Conservation (phyloP, 768 basidiomycete species). For the Tubosaeta brunneosetosa region DNA sequence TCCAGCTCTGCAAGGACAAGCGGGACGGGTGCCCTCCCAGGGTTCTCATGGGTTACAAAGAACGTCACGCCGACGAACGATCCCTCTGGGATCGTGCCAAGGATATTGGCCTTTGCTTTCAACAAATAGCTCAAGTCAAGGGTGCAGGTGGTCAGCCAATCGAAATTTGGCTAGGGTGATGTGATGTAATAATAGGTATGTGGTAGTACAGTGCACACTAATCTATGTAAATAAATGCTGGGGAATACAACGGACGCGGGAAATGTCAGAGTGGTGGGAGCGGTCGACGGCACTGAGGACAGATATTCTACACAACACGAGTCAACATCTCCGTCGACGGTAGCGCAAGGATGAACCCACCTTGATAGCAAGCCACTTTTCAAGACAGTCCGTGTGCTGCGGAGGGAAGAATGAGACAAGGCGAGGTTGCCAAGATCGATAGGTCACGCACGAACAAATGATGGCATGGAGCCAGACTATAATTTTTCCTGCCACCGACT, state of each 20-base stretch:
- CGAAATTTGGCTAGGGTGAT: slow-evolving; percentile 63
- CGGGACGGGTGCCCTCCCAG: slow-evolving; percentile 33
- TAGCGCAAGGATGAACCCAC: slow-evolving; percentile 27
- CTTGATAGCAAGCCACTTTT: slow-evolving; percentile 81
- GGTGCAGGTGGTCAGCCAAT: slow-evolving; percentile 64
- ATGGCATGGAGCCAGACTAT: slow-evolving; percentile 85
- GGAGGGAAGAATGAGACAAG: neutral
- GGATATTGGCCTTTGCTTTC: slow-evolving; percentile 51
- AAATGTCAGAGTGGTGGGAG: slow-evolving; percentile 63
- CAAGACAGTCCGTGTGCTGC: slow-evolving; percentile 83
- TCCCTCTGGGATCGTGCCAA: slow-evolving; percentile 62
- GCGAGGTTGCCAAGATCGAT: neutral
- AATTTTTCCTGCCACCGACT: slow-evolving; percentile 50
- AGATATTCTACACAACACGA: slow-evolving; percentile 62
- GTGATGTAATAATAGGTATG: slow-evolving; percentile 3
- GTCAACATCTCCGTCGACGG: neutral
- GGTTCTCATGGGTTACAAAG: slow-evolving; percentile 80
- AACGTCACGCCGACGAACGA: slow-evolving; percentile 74
- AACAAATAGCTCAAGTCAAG: slow-evolving; percentile 44
- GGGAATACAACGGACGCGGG: neutral
- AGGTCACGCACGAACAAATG: slow-evolving; percentile 70
- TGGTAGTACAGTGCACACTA: slow-evolving; percentile 10
- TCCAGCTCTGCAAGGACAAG: slow-evolving; percentile 22
- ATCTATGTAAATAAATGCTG: neutral
- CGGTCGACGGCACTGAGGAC: slow-evolving; percentile 84